Conservation (phyloP, 768 basidiomycete species). For the Russula griseocarnosa region DNA sequence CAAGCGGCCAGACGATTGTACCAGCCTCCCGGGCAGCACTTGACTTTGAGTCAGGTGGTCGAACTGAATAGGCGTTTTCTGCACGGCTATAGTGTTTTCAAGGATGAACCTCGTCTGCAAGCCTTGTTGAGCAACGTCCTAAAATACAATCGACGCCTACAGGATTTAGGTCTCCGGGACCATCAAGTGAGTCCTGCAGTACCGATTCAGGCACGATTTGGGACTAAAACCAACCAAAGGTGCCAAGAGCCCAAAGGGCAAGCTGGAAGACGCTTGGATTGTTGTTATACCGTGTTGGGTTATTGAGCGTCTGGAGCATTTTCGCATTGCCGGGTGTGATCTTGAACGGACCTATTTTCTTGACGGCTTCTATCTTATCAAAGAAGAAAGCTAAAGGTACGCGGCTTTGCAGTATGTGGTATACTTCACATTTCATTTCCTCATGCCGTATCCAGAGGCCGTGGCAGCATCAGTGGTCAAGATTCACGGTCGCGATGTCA, state of each 20-base stretch:
- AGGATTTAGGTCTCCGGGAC: conserved; percentile 87
- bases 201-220: conserved; percentile 9
- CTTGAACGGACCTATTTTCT: conserved; percentile 88
- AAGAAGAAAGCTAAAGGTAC: conserved; percentile 81
- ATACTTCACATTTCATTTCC: conserved; percentile 1
- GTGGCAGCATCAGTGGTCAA: conserved; percentile 93
- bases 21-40: conserved; percentile 87
- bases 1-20: conserved; percentile 93
- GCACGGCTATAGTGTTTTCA: conserved; percentile 87
- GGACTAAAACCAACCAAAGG: conserved; percentile 40
- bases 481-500: conserved; percentile 85
- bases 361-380: conserved; percentile 85
- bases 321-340: conserved; percentile 88
- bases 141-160: conserved; percentile 82
- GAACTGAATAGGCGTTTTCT: conserved; percentile 90
- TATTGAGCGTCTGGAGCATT: conserved; percentile 74
- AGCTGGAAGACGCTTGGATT: conserved; percentile 82
- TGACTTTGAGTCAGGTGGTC: conserved; percentile 91
- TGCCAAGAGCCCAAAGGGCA: conserved; percentile 79
- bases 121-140: conserved; percentile 72
- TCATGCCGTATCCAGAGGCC: conserved; percentile 58
- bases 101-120: conserved; percentile 84
- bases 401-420: neutral
- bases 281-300: conserved; percentile 71
- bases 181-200: conserved; percentile 73